Evolutionary conservation across 2,329 filamentous ascomycete species (phyloP), one percentile per base, ranked within the genome.

Genomic region (Stemphylium vesicarium): DNA sequence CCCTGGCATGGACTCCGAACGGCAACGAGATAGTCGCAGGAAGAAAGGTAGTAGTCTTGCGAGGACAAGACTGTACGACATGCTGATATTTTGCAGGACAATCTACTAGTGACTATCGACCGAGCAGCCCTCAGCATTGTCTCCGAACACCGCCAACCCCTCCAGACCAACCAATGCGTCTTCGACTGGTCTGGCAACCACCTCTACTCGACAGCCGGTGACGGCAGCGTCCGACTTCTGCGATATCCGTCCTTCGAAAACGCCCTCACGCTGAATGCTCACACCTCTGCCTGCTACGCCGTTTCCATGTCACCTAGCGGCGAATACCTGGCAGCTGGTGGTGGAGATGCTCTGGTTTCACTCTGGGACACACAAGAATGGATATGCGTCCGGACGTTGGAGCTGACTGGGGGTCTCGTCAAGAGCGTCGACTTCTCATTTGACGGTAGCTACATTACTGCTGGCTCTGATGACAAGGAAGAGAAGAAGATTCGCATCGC

Each of bases 291-390:
- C 4, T 91, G 88, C 66, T 81, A 90, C 57, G 83, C 85, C 8
- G 82, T 86, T 11, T 87, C 88, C 58, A 78, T 92, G 65, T 89
- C 90, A 59, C 89, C 90, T 0, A 86, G 84, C 39, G 90, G 87
- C 36, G 82, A 86, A 37, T 89, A 87, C 68, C 79, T 94, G 39
- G 90, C 90, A 0, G 89, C 89, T 0, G 90, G 90, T 26, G 89
- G 89, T 9, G 86, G 87, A 9, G 90, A 94, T 68, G 89, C 88
- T 1, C 83, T 91, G 45, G 88, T 93, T 62, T 82, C 88, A 4
- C 79, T 94, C 3, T 94, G 90, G 88, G 89, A 93, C 66, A 92
- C 90, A 3, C 82, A 82, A 36, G 87, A 90, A 62, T 92, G 89
- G 88, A 85, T 90, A 51, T 92, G 89, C 69, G 84, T 88, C 66